A percentile compares a stretch with the other conserved stretches of the same genome.
Evolutionary conservation across 208 protist species (phyloP).

Genomic region (Borovskyia barvae): DNA sequence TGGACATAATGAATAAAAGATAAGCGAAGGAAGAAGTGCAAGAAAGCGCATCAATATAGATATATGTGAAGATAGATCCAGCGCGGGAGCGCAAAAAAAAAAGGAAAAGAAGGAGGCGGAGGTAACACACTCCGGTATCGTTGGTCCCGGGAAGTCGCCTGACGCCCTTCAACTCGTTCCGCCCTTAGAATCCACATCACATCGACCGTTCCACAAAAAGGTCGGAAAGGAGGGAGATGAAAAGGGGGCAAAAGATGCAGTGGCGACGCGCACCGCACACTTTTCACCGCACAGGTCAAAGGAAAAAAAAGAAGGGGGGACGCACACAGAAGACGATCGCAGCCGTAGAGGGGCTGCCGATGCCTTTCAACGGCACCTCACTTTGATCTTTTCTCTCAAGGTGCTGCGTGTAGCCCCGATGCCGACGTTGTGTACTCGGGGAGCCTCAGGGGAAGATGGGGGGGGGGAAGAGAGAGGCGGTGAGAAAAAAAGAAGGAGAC

Average conservation of each 20-base stretch:
- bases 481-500: too few relatives aligned
- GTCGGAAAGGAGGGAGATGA: not conserved
- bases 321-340: not conserved
- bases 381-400: constrained; percentile 12
- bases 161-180: too few relatives aligned
- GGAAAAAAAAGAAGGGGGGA: constrained; percentile 9
- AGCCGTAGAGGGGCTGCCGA: too few relatives aligned
- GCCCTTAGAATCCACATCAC: too few relatives aligned
- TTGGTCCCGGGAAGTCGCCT: too few relatives aligned
- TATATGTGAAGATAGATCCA: not conserved
- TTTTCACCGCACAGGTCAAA: not conserved
- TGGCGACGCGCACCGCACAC: not conserved
- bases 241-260: not conserved
- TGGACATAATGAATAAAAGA: too few relatives aligned
- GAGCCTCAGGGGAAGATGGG: too few relatives aligned
- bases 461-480: too few relatives aligned
- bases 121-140: not conserved
- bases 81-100: not conserved
- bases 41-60: not conserved
- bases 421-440: too few relatives aligned
- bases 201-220: constrained; percentile 11
- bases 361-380: not conserved
- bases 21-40: not conserved
- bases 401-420: too few relatives aligned
- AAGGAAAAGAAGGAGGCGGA: not conserved